Evolutionary conservation across 1,284 basidiomycete species (phyloP).

Genomic region (Cryptococcus maquisensis): DNA sequence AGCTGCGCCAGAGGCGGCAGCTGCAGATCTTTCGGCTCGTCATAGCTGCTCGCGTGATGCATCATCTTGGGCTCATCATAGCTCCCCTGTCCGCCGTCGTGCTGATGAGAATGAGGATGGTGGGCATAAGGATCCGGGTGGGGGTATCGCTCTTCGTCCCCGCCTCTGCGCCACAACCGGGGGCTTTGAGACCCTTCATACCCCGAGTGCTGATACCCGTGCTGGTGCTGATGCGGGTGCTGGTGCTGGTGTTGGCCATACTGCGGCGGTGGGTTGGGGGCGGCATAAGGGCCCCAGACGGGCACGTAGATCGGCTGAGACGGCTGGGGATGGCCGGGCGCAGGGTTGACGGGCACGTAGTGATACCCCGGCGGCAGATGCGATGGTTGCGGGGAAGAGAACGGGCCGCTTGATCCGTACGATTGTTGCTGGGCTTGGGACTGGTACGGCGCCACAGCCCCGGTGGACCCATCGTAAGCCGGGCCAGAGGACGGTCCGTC

Average conservation of each 20-base stretch:
- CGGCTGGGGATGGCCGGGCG: slow-evolving; percentile 16
- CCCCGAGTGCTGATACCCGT: not conserved
- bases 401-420: slow-evolving; percentile 1
- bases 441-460: not conserved
- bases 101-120: no score
- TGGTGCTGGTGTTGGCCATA: not conserved
- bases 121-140: no score
- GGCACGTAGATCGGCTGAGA: slow-evolving; percentile 21
- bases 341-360: slow-evolving; percentile 24
- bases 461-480: slow-evolving; percentile 28
- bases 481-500: slow-evolving; percentile 33
- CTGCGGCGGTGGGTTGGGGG: slow-evolving; percentile 6
- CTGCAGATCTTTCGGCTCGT: not conserved
- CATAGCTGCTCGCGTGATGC: not conserved
- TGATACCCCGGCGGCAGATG: slow-evolving; percentile 30
- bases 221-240: slow-evolving; percentile 1
- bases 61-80: slow-evolving; percentile 13
- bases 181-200: slow-evolving; percentile 1
- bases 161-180: not conserved
- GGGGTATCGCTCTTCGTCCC: slow-evolving; percentile 9
- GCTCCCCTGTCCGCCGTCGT: no score
- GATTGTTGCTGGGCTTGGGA: no score
- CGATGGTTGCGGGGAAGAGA: slow-evolving; percentile 2
- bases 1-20: no score
- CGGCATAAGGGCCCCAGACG: slow-evolving; percentile 21